Conservation (phyloP, 768 basidiomycete species). For the Naganishia antarctica region DNA sequence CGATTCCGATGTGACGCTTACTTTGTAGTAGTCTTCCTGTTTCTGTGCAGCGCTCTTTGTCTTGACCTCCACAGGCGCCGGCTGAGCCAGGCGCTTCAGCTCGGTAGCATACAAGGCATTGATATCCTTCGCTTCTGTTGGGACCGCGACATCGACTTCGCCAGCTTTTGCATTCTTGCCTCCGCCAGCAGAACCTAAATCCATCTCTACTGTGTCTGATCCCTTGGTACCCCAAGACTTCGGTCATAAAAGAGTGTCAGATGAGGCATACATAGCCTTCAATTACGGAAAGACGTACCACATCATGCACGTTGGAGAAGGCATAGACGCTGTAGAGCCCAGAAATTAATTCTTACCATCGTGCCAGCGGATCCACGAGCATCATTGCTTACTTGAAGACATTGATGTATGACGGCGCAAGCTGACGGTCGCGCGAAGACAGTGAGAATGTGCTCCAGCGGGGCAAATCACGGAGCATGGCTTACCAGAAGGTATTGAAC, state of each 20-base stretch:
- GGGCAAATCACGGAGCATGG: neutral
- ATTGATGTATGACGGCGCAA: constrained; percentile 89
- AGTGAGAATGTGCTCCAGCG: too few relatives aligned
- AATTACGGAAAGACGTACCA: constrained; percentile 20
- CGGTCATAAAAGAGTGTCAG: neutral
- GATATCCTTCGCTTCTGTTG: constrained; percentile 75
- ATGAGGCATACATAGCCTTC: neutral
- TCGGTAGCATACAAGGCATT: constrained; percentile 73
- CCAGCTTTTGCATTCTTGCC: constrained; percentile 58
- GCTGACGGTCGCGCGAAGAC: constrained; percentile 69
- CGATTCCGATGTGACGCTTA: constrained; percentile 46
- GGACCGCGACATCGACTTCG: constrained; percentile 79
- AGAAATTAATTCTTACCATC: constrained; percentile 5
- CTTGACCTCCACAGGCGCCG: constrained; percentile 63
- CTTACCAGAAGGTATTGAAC: constrained; percentile 54
- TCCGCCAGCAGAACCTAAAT: constrained; percentile 74
- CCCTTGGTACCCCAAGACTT: constrained; percentile 92
- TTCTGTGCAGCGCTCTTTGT: constrained; percentile 40
- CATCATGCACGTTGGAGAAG: constrained; percentile 49
- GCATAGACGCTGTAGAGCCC: constrained; percentile 59
- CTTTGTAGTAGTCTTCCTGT: constrained; percentile 51
- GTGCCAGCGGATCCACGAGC: constrained; percentile 39
- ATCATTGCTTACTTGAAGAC: constrained; percentile 97
- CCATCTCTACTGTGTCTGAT: constrained; percentile 76
- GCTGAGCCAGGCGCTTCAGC: constrained; percentile 69